Evolutionary conservation across 805 yeast genomes (phyloP), one percentile per base, ranked within the genome.

Genomic region (Scheffersomyces ergatensis): DNA sequence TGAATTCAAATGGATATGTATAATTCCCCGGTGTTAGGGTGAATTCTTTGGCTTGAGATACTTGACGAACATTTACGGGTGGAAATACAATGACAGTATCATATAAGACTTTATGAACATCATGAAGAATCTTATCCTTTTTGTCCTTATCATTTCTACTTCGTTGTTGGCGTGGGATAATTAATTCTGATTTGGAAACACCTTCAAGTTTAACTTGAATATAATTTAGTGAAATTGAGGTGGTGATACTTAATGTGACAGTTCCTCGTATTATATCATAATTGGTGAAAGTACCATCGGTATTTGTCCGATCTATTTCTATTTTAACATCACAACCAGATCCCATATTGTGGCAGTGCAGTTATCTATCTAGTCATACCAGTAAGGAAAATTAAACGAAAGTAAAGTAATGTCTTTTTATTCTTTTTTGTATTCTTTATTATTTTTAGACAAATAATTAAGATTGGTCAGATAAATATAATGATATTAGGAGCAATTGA

Each of bases 141-240:
- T 39, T 42, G 4, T 51, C 50, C 26, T 48, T 43, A 15, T 51
- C 58, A 20, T 44, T 45, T 33, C 51, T 48, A 14, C 11, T 29
- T 24, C 36, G 29, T 13, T 30, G 37, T 21, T 40, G 44, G 14
- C 42, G 27, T 0, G 72, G 67, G 1, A 71, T 49, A 9, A 45
- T 47, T 15, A 77, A 44, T 36, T 55, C 58, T 0, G 80, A 60
- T 29, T 53, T 55, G 9, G 79, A 56, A 1, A 72, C 54, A 1
- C 82, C 84, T 48, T 76, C 76, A 13, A 78, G 57, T 48, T 78
- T 77, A 33, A 77, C 80, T 44, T 72, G 76, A 29, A 78, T 71
- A 45, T 64, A 64, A 30, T 67, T 67, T 27, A 78, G 56, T 2
- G 74, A 51, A n/a, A 74, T 59, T 9, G 77, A 66, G 2, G 65